A percentile compares a stretch with the other conserved stretches of the same genome.
phyloP scores from a whole-genome alignment of 2,329 filamentous ascomycete species.

The Raffaelea arxii region DNA sequence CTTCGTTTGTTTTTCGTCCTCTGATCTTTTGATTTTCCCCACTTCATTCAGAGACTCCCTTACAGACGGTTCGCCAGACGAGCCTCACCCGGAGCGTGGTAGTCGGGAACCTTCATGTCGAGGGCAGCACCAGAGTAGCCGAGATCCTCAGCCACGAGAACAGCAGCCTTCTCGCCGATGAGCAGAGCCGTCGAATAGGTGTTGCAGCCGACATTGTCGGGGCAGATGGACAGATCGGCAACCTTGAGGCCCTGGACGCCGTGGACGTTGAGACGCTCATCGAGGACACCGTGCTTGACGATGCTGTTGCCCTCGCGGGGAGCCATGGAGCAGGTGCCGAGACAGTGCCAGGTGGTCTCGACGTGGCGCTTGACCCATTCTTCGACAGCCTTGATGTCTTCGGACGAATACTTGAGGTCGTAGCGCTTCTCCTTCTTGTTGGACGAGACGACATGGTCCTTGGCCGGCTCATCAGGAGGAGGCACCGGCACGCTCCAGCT shows the following conservation, averaged over 20 bases:
- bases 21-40: too few relatives aligned
- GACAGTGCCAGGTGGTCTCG: slow-evolving; percentile 64
- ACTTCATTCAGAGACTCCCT: background rate
- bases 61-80: slow-evolving; percentile 29
- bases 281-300: slow-evolving; percentile 69
- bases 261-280: slow-evolving; percentile 69
- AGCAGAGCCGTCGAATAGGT: slow-evolving; percentile 61
- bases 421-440: slow-evolving; percentile 51
- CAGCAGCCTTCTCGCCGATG: slow-evolving; percentile 65
- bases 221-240: slow-evolving; percentile 65
- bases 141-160: slow-evolving; percentile 62
- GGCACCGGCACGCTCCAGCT: slow-evolving; percentile 55
- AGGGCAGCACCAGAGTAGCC: slow-evolving; percentile 63
- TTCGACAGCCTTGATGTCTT: slow-evolving; percentile 57
- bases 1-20: too few relatives aligned
- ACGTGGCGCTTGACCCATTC: slow-evolving; percentile 64
- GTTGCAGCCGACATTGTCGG: slow-evolving; percentile 67
- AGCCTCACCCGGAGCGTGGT: slow-evolving; percentile 45
- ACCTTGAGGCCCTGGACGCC: slow-evolving; percentile 71
- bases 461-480: slow-evolving; percentile 40
- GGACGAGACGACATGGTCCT: slow-evolving; percentile 44
- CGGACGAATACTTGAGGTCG: slow-evolving; percentile 54
- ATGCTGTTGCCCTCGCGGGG: slow-evolving; percentile 68
- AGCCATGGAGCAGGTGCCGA: slow-evolving; percentile 67
- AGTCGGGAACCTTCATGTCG: slow-evolving; percentile 65